These are phyloP conservation scores for Drosera spatulata DNA, from an alignment of 179 eudicot species.

Conservation along the genomic window DNA sequence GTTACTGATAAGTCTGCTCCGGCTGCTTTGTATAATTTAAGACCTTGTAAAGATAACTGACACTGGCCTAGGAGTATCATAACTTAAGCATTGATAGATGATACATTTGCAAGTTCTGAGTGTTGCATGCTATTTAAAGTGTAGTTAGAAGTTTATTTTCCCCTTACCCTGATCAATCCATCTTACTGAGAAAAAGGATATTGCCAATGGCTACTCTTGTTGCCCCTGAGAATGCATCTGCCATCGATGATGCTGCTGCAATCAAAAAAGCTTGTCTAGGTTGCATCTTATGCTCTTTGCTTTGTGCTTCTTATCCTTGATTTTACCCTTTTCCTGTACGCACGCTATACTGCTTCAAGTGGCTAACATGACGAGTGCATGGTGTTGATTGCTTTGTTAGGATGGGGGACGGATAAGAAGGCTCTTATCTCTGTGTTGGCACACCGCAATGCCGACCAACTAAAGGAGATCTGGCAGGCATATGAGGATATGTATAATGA, in stretches of 20 bases:
- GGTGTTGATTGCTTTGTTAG: conserved; percentile 10
- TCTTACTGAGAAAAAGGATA: too few species aligned
- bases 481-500: conserved; percentile 60
- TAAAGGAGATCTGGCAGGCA: conserved; percentile 45
- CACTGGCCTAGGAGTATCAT: too few species aligned
- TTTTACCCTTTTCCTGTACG: not conserved
- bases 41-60: too few species aligned
- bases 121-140: too few species aligned
- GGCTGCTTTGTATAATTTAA: too few species aligned
- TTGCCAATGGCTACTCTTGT: conserved; percentile 50
- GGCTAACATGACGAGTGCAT: too few species aligned
- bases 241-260: conserved; percentile 73
- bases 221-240: conserved; percentile 42
- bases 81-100: too few species aligned
- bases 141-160: too few species aligned
- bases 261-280: conserved; percentile 59
- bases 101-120: too few species aligned
- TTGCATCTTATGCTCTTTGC: not conserved
- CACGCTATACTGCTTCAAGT: not conserved
- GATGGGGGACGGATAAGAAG: conserved; percentile 72
- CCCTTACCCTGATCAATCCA: too few species aligned
- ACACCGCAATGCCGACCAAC: conserved; percentile 54
- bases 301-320: not conserved
- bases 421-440: conserved; percentile 54
- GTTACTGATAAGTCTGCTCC: too few species aligned